Percentiles rank a stretch among this genome's conserved stretches.
Evolutionary conservation across 495 filamentous ascomycete genomes (phyloP).

Genomic region (Penicillium tannophilum): DNA sequence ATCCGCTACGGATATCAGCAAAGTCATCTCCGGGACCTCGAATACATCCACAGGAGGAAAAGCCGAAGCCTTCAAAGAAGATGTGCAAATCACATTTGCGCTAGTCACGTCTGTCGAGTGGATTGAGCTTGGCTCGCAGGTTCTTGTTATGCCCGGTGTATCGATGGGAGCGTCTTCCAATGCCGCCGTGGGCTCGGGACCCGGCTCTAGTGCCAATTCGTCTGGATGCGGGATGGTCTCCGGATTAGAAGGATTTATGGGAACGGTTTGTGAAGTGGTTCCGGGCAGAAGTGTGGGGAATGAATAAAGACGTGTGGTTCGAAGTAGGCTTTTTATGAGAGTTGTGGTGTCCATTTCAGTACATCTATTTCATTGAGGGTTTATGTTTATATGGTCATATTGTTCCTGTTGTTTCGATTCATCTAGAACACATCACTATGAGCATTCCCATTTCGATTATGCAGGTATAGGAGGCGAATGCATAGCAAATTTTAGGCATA

Average conservation of each 20-base stretch:
- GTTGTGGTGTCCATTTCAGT: not conserved
- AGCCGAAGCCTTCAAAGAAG: conserved; percentile 29
- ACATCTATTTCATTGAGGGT: not conserved
- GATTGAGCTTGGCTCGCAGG: conserved; percentile 76
- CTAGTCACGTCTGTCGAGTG: conserved; percentile 79
- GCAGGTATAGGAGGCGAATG: not conserved
- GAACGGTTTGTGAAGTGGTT: conserved; percentile 43
- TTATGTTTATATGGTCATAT: not conserved
- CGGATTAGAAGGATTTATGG: conserved; percentile 54
- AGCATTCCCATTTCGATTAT: not conserved
- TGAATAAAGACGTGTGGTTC: conserved; percentile 5
- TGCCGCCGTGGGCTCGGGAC: conserved; percentile 27
- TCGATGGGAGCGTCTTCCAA: conserved; percentile 38
- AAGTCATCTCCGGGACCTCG: conserved; percentile 21
- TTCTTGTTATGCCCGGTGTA: conserved; percentile 74
- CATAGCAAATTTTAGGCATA: not conserved
- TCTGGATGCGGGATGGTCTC: conserved; percentile 17
- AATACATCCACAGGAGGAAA: conserved; percentile 13
- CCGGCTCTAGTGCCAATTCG: conserved; percentile 9
- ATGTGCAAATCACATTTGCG: conserved; percentile 71
- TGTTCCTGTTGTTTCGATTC: not conserved
- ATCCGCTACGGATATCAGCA: conserved; percentile 28
- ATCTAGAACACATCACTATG: not conserved
- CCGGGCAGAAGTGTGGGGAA: conserved; percentile 18
- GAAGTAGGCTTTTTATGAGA: not conserved